These are phyloP conservation scores for Aspergillus calidoustus DNA, from an alignment of 2,329 filamentous ascomycete genomes.

Conservation along the genomic window DNA sequence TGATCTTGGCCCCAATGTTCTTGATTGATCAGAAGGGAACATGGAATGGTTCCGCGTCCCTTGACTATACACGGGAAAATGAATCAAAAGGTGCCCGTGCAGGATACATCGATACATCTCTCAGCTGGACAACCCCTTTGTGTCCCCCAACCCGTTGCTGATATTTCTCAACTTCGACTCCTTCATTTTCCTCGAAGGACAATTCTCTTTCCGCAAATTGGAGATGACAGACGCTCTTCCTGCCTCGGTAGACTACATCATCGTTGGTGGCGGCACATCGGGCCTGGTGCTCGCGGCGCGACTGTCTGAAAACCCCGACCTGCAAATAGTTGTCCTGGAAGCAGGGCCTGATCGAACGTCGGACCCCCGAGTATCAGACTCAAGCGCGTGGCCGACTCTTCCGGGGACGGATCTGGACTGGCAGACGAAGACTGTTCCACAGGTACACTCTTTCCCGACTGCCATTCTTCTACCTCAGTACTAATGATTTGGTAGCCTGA, in stretches of 20 bases:
- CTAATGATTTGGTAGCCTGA: not conserved
- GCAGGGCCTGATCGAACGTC: not conserved
- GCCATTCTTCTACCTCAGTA: too few species aligned
- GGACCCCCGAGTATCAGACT: not conserved
- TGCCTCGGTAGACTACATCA: not conserved
- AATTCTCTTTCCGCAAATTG: too few species aligned
- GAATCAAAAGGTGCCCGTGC: too few species aligned
- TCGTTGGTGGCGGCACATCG: constrained; percentile 8
- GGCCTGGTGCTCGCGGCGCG: constrained; percentile 10
- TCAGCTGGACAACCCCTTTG: too few species aligned
- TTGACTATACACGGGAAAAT: too few species aligned
- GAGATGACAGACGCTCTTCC: not conserved
- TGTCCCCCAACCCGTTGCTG: too few species aligned
- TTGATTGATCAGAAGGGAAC: too few species aligned
- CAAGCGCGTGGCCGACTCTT: not conserved
- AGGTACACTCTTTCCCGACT: not conserved
- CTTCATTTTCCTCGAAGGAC: too few species aligned
- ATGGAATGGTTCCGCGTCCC: too few species aligned
- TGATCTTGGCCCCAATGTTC: too few species aligned
- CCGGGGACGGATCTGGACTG: constrained; percentile 8
- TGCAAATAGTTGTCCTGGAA: not conserved
- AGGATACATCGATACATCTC: too few species aligned
- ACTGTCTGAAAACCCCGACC: not conserved
- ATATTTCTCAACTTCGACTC: too few species aligned
- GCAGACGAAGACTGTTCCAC: not conserved